Conservation (phyloP, 495 filamentous ascomycete species). For the Daldinia bambusicola region DNA sequence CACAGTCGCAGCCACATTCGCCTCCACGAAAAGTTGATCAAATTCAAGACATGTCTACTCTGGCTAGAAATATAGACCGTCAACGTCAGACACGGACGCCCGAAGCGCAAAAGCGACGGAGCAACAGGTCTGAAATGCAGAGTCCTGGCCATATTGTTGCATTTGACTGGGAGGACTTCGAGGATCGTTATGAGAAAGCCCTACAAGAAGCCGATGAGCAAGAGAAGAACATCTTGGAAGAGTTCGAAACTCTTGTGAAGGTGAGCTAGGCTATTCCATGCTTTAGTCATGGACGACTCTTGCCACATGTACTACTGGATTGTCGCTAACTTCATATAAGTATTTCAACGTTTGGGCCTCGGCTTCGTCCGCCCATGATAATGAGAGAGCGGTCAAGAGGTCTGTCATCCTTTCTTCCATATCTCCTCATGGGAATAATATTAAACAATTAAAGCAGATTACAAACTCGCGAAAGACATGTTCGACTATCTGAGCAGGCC, state of each 20-base stretch:
- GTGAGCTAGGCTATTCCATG: slow-evolving; percentile 49
- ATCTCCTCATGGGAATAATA: not conserved
- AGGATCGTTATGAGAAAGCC: slow-evolving; percentile 68
- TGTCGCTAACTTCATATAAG: slow-evolving; percentile 49
- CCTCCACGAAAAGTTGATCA: slow-evolving; percentile 55
- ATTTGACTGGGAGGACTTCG: slow-evolving; percentile 75
- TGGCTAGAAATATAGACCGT: slow-evolving; percentile 32
- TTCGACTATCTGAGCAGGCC: slow-evolving; percentile 72
- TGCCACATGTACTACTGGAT: not conserved
- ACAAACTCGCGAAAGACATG: slow-evolving; percentile 78
- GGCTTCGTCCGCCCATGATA: slow-evolving; percentile 72
- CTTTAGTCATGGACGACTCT: slow-evolving; percentile 22
- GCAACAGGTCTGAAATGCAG: slow-evolving; percentile 49
- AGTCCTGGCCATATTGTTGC: slow-evolving; percentile 57
- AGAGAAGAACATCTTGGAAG: slow-evolving; percentile 70
- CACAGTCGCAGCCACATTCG: slow-evolving; percentile 50
- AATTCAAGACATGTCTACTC: slow-evolving; percentile 37
- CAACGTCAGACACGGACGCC: slow-evolving; percentile 44
- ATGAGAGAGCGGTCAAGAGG: slow-evolving; percentile 74
- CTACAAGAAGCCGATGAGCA: slow-evolving; percentile 67
- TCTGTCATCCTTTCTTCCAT: slow-evolving; percentile 11
- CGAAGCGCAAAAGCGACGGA: slow-evolving; percentile 45
- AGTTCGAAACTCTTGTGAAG: slow-evolving; percentile 71
- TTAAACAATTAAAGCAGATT: slow-evolving; percentile 55
- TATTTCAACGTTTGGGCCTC: slow-evolving; percentile 77